Conservation (phyloP, 495 filamentous ascomycete species). For the Podospora pseudocomata region DNA sequence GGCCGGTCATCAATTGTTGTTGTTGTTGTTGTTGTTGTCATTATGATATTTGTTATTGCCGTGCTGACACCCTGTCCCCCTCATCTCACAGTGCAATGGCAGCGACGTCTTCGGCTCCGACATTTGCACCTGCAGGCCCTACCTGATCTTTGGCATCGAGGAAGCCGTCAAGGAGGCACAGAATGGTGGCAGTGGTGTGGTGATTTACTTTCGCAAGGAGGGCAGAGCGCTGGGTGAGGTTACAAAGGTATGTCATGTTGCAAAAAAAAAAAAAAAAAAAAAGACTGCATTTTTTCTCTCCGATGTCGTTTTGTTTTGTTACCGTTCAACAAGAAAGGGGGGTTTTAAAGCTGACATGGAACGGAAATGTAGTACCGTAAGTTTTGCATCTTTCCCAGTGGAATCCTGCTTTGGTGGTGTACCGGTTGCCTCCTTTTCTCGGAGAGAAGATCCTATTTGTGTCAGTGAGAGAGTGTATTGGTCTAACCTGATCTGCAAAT, state of each 20-base stretch:
- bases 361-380: conserved; percentile 42
- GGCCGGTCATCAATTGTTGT: no score
- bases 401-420: not conserved
- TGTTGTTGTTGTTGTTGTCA: conserved; percentile 6
- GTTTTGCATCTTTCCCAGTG: conserved; percentile 18
- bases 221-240: conserved; percentile 95
- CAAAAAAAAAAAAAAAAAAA: not conserved
- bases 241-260: conserved; percentile 63
- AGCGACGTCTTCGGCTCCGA: conserved; percentile 98
- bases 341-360: conserved; percentile 21
- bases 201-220: conserved; percentile 99
- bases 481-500: conserved; percentile 31
- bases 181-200: conserved; percentile 88
- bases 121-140: conserved; percentile 96
- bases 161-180: conserved; percentile 97
- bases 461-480: conserved; percentile 7
- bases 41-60: conserved; percentile 4
- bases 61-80: not conserved
- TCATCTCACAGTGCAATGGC: conserved; percentile 66
- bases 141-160: conserved; percentile 93
- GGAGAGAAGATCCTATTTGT: not conserved
- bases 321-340: conserved; percentile 1
- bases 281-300: not conserved
- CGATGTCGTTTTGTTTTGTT: not conserved
- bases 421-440: conserved; percentile 4